Evolutionary conservation across 2,329 filamentous ascomycete species (phyloP), one percentile per base, ranked within the genome.

Genomic region (Talaromyces pinophilus): DNA sequence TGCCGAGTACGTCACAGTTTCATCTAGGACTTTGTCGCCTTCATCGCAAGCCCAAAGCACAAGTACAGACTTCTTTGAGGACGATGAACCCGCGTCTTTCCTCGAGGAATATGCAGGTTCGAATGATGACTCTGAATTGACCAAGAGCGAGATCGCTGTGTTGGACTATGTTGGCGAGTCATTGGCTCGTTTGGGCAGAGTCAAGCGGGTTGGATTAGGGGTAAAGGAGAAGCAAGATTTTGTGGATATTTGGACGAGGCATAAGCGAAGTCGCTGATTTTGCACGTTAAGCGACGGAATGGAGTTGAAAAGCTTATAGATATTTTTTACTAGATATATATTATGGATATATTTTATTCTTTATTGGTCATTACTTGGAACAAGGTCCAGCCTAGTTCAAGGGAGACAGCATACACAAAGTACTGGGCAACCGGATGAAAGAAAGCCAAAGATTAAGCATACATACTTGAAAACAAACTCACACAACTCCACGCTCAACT

Each of bases 201-300:
- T 95, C 46, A 96, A 96, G 82, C 86, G 94, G 65, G 92, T 99
- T 0, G 93, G 91, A 0, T 77, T 99, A 70, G 93, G 92, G 0
- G 84, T 96, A 64, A 82, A 85, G 72, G 92, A 98, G 68, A 99
- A 99, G 83, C 82, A 84, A 28, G 87, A 88, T 5, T 99, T 99
- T 78, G 84, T 96, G 33, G 85, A 89, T 64, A 88, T 89, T 35
- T 94, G 88, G 88, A 82, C 44, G 0, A 59, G 60, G 25, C 52
- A 67, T 33, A 55, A 59, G 44, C 40, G 61, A 40, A 44, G 22
- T 5, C 57, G 65, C 22, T 50, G 40, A 55, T 35, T 1, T 8
- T 40, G 10, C 17, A 57, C n/a, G 11, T 25, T 22, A 38, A 38
- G 19, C 10, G 33, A 57, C 38, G 52, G 1, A 59, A 44, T 33